Conservation (phyloP, 805 yeast genomes). For the Yueomyces sp. region DNA sequence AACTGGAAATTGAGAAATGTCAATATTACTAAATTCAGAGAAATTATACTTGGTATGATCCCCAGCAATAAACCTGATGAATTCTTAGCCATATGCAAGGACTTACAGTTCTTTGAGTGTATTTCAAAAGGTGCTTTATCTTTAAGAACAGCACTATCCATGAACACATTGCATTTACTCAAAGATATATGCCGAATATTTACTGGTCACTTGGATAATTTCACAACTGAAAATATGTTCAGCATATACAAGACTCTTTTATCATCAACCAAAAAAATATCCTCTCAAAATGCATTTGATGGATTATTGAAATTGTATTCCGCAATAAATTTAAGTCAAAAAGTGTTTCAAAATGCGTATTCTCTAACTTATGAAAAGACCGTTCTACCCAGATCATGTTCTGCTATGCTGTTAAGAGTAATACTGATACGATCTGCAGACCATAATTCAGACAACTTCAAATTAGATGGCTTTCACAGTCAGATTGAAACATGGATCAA, state of each 20-base stretch:
- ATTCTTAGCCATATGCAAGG: slow-evolving; percentile 23
- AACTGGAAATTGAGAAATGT: slow-evolving; percentile 76
- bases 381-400: slow-evolving; percentile 53
- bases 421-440: slow-evolving; percentile 37
- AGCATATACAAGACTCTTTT: slow-evolving; percentile 21
- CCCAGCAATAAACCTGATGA: slow-evolving; percentile 25
- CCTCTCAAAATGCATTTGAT: slow-evolving; percentile 25
- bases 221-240: slow-evolving; percentile 23
- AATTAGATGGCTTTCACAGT: slow-evolving; percentile 24
- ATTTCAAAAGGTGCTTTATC: slow-evolving; percentile 56
- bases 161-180: slow-evolving; percentile 61
- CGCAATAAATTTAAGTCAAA: slow-evolving; percentile 35
- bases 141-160: slow-evolving; percentile 69
- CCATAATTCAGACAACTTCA: neutral
- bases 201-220: slow-evolving; percentile 16
- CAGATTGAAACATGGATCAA: slow-evolving; percentile 35
- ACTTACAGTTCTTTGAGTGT: slow-evolving; percentile 38
- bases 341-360: slow-evolving; percentile 37
- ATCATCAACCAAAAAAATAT: slow-evolving; percentile 28
- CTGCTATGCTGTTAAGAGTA: slow-evolving; percentile 59
- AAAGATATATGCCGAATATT: slow-evolving; percentile 40
- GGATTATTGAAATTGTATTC: slow-evolving; percentile 37
- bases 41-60: slow-evolving; percentile 44
- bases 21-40: slow-evolving; percentile 41
- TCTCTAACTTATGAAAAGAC: slow-evolving; percentile 54